Conservation (phyloP, 352 stramenopile genomes). For the Aphanomyces euteiches region DNA sequence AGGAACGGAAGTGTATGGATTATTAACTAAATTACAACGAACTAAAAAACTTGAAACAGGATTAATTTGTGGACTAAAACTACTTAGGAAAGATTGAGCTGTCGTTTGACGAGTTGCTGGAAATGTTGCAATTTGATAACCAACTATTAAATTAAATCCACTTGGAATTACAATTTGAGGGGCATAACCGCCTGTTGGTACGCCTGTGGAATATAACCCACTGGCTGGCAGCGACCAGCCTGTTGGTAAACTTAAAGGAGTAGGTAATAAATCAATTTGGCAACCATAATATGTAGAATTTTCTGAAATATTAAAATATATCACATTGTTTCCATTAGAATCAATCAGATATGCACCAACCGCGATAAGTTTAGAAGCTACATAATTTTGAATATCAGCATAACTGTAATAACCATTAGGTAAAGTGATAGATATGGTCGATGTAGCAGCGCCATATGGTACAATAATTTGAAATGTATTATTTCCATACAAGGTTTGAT, state of each 20-base stretch:
- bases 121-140: not conserved
- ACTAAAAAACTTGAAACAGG: not conserved
- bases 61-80: not conserved
- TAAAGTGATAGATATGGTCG: slow-evolving; percentile 28
- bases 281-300: slow-evolving; percentile 33
- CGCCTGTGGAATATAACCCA: slow-evolving; percentile 32
- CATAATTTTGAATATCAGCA: slow-evolving; percentile 32
- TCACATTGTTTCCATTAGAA: slow-evolving; percentile 27
- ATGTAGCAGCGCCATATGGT: slow-evolving; percentile 28
- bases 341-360: slow-evolving; percentile 36
- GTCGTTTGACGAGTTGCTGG: not conserved
- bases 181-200: slow-evolving; percentile 20
- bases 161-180: not conserved
- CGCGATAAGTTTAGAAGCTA: slow-evolving; percentile 28
- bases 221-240: slow-evolving; percentile 31
- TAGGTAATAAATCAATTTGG: slow-evolving; percentile 29
- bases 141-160: slow-evolving; percentile 5
- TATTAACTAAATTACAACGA: slow-evolving; percentile 19
- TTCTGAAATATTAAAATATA: slow-evolving; percentile 32
- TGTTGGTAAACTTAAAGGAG: slow-evolving; percentile 25
- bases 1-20: not conserved
- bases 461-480: slow-evolving; percentile 32
- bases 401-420: slow-evolving; percentile 33
- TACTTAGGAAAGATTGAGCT: not conserved
- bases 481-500: slow-evolving; percentile 29